Conservation (phyloP, 768 basidiomycete genomes). For the Macrocybe gigantea region DNA sequence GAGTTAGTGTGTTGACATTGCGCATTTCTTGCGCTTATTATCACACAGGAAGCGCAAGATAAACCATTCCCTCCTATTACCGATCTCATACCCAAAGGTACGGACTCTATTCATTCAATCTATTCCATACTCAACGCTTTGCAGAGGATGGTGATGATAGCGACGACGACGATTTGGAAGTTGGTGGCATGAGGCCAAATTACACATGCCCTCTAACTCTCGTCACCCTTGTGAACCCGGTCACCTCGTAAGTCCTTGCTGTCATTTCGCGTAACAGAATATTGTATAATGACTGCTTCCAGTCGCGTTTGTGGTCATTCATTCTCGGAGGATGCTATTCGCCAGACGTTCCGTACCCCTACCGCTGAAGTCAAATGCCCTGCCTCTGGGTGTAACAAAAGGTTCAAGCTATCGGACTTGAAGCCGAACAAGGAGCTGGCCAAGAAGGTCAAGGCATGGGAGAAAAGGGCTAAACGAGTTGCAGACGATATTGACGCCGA, state of each 20-base stretch:
- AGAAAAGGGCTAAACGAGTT: constrained; percentile 44
- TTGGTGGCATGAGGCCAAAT: constrained; percentile 80
- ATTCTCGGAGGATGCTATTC: constrained; percentile 70
- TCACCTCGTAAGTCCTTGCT: constrained; percentile 64
- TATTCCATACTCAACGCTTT: neutral
- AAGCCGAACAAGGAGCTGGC: constrained; percentile 51
- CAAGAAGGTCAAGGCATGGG: constrained; percentile 53
- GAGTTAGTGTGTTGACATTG: neutral
- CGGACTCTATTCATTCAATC: constrained; percentile 3
- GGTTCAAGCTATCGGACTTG: constrained; percentile 45
- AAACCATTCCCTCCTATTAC: constrained; percentile 72
- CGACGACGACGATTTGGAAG: constrained; percentile 82
- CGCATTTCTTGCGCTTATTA: neutral
- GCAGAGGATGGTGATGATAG: constrained; percentile 80
- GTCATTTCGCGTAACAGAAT: constrained; percentile 2
- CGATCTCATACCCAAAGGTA: constrained; percentile 67
- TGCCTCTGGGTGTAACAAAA: constrained; percentile 63
- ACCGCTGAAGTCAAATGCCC: constrained; percentile 49
- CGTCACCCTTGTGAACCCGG: constrained; percentile 58
- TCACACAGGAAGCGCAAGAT: constrained; percentile 56
- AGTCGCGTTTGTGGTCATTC: constrained; percentile 76
- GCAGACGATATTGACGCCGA: constrained; percentile 58
- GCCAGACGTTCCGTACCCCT: constrained; percentile 45
- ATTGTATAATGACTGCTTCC: constrained; percentile 3
- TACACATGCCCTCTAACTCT: constrained; percentile 84